Evolutionary conservation across 495 filamentous ascomycete genomes (phyloP), one percentile per base, ranked within the genome.

Genomic region (Penicillium angulare): DNA sequence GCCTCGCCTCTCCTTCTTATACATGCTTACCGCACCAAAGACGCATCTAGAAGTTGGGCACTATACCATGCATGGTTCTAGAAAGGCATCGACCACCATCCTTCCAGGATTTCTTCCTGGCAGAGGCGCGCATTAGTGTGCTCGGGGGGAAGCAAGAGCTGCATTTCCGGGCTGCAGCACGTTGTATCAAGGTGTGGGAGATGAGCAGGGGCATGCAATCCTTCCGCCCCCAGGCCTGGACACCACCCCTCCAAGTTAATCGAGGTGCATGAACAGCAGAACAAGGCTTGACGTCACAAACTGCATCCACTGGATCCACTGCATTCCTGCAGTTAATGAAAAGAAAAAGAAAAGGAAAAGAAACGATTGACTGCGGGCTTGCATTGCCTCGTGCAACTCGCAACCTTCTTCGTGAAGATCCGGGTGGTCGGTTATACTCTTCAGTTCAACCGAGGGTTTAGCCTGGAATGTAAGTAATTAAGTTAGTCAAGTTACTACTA

Each of bases 111-210:
- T 46, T 17, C 53, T 52, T 53, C 61, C 55, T 57, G 50, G 52
- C 58, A 40, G 47, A 56, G 35, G 26, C 35, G 53, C 57, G 61
- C 63, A 70, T 70, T 66, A 68, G 67, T 59, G 62, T 41, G 10
- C 52, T 59, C 64, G 67, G 64, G 67, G 64, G 67, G 66, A 69
- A 67, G 63, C 40, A 58, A 7, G 39, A 43, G 53, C 13, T 63
- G 60, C 67, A 70, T 42, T 52, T 49, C 62, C 59, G 59, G 22
- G 34, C 35, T 57, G 46, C 44, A 54, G 27, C 52, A 51, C 56
- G 52, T 57, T 59, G 57, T 63, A 53, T 50, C 22, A 49, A n/a
- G 23, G 16, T 13, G 35, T 43, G 46, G 46, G 18, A 41, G 43
- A 48, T 38, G 45, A 48, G 13, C 47, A 49, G 47, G 47, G 36